Evolutionary conservation across 495 filamentous ascomycete species (phyloP).

Genomic region (Gamarada debralockiae): DNA sequence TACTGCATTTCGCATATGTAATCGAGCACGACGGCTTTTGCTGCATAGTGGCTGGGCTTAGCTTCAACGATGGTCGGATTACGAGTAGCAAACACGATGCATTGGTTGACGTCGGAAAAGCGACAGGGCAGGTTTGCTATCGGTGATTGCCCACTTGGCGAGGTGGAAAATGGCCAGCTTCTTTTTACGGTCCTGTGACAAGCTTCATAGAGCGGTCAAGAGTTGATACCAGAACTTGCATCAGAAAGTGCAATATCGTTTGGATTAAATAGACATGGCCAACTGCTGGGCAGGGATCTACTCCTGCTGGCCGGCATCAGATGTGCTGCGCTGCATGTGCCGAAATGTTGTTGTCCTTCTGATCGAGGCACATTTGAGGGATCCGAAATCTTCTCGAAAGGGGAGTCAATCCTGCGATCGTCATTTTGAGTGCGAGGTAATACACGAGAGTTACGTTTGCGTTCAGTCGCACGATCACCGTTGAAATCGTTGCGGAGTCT

Average conservation of each 20-base stretch:
- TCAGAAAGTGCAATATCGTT: conserved; percentile 6
- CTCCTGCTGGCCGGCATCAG: conserved; percentile 9
- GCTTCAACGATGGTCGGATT: neutral
- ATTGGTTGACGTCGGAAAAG: conserved; percentile 7
- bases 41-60: conserved; percentile 16
- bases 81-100: conserved; percentile 17
- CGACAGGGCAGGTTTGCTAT: conserved; percentile 17
- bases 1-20: conserved; percentile 17
- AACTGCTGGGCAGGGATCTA: neutral
- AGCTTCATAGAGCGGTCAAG: conserved; percentile 6
- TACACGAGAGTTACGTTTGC: conserved; percentile 18
- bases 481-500: neutral
- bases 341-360: conserved; percentile 5
- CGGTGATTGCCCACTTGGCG: conserved; percentile 18
- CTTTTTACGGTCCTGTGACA: conserved; percentile 11
- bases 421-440: neutral
- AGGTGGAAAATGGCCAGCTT: neutral
- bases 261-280: conserved; percentile 13
- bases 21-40: neutral
- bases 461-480: conserved; percentile 14
- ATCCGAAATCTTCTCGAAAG: neutral
- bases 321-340: conserved; percentile 13
- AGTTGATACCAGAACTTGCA: conserved; percentile 3
- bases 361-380: neutral
- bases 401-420: neutral